Conservation (phyloP, 371 early-diverging fungal genomes). For the Syncephalastrum monosporum region DNA sequence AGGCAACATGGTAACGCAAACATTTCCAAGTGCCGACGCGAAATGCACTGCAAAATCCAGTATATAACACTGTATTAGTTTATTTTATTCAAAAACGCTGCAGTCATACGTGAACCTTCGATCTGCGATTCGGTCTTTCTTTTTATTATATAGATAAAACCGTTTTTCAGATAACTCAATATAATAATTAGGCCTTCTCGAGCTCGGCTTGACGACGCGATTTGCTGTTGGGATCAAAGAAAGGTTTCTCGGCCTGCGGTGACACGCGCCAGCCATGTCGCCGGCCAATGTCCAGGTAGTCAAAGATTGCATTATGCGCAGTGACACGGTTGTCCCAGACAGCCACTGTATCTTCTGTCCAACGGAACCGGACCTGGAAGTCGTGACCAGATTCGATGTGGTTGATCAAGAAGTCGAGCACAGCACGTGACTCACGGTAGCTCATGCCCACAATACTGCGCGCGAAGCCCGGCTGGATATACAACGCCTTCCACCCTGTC, state of each 20-base stretch:
- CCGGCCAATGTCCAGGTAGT: conserved; percentile 46
- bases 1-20: too few species aligned
- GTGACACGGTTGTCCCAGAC: conserved; percentile 68
- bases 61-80: too few species aligned
- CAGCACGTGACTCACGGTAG: conserved; percentile 52
- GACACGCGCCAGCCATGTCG: conserved; percentile 52
- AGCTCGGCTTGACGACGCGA: conserved; percentile 3
- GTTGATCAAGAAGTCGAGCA: conserved; percentile 54
- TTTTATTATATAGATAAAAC: too few species aligned
- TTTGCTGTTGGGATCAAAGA: conserved; percentile 53
- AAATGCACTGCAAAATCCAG: too few species aligned
- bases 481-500: conserved; percentile 69
- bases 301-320: conserved; percentile 55
- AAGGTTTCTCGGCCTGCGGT: conserved; percentile 57
- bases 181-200: too few species aligned
- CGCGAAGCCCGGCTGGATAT: conserved; percentile 63
- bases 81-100: too few species aligned
- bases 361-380: conserved; percentile 64
- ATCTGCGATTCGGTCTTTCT: too few species aligned
- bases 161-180: too few species aligned
- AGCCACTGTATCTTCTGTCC: conserved; percentile 60
- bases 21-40: too few species aligned
- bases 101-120: too few species aligned
- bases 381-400: conserved; percentile 52
- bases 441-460: conserved; percentile 54